Evolutionary conservation across 2,329 filamentous ascomycete species (phyloP), one percentile per base, ranked within the genome.

Genomic region (Phyllosticta citrichinensis): DNA sequence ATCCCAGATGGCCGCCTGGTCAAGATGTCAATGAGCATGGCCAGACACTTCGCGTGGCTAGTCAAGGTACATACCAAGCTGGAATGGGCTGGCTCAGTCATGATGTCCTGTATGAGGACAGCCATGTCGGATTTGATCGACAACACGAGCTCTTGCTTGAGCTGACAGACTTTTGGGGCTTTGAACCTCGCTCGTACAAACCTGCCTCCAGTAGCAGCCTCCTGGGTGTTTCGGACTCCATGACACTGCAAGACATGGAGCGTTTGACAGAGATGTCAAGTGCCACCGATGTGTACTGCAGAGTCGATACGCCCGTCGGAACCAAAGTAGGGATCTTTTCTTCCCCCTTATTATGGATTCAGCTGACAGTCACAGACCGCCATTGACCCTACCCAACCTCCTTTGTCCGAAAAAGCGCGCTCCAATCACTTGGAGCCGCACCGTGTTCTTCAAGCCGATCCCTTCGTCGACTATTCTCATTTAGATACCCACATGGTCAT

Each of bases 71-170:
- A 0, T 97, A 95, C 68, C 76, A 81, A 33, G 74, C 78, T 10
- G 89, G 87, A 17, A 94, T 97, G 87, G 91, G 90, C 12, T 79
- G 86, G 82, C 73, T 91, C 27, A 83, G 81, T 55, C 83, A 86
- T 61, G 88, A 93, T 66, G 73, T 80, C 2, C 71, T 79, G 11
- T 62, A 75, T 33, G 67, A 77, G 17, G 70, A 74, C 52, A 60
- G 66, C 61, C 69, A 74, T 57, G 64, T 71, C 55, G 68, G 69
- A 40, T 73, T 77, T 24, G 76, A 79, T 24, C 76, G 77, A 12
- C 82, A 88, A 63, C 81, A 86, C 56, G 86, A 90, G 66, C 73
- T 86, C 2, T 73, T 88, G 63, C 78, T 80, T 52, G 84, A 91
- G 71, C 74, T 80, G 1, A 88, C 87, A 80, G 77, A 85, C 40